phyloP scores from a whole-genome alignment of 164 flowering plant species.

The Buxus sempervirens region DNA sequence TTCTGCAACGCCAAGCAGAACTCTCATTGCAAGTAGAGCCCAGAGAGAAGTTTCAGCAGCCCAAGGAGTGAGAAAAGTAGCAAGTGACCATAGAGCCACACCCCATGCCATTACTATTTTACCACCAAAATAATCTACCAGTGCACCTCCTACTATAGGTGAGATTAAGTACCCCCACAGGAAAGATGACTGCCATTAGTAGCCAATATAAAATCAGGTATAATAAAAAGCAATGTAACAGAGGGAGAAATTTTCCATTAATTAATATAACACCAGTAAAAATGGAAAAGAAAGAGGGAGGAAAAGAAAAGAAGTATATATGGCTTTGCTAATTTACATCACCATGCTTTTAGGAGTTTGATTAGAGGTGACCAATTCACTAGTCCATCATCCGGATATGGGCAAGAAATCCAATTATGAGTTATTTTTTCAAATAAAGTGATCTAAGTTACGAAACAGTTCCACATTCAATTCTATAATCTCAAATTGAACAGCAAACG shows the following conservation, averaged over 20 bases:
- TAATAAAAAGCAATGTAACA: background rate
- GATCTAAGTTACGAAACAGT: no score
- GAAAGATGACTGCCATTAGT: constrained; percentile 84
- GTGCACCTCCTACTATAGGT: constrained; percentile 90
- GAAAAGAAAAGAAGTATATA: background rate
- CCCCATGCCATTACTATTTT: constrained; percentile 95
- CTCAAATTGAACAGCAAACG: background rate
- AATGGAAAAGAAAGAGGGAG: no score
- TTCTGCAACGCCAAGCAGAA: constrained; percentile 85
- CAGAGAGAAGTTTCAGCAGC: constrained; percentile 79
- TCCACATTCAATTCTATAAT: background rate
- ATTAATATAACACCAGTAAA: background rate
- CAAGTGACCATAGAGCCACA: constrained; percentile 85
- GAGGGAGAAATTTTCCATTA: background rate
- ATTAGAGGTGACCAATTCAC: background rate
- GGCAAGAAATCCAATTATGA: background rate
- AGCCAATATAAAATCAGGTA: constrained; percentile 20
- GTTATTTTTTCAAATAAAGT: no score
- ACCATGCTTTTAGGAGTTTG: background rate
- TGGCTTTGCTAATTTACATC: background rate
- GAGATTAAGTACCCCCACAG: constrained; percentile 95
- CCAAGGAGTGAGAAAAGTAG: constrained; percentile 95
- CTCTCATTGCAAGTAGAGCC: constrained; percentile 67
- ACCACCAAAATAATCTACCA: constrained; percentile 90
- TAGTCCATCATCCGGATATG: background rate